These are phyloP conservation scores for Aurifilum marmelostoma DNA, from an alignment of 2,329 filamentous ascomycete species.

Conservation along the genomic window DNA sequence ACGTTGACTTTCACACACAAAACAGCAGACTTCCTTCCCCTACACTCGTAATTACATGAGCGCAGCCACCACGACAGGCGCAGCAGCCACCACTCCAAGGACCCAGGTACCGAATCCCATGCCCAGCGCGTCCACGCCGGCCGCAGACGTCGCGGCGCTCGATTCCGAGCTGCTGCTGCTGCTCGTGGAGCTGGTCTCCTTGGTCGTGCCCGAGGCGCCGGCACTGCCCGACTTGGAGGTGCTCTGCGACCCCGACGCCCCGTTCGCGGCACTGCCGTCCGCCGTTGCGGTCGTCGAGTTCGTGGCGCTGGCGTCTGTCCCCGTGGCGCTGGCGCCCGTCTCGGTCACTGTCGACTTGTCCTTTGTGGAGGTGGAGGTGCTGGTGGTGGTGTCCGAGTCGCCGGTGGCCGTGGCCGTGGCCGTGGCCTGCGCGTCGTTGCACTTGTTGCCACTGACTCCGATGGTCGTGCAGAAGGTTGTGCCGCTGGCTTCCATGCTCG, in stretches of 20 bases:
- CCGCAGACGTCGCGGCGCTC: neutral
- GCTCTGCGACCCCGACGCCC: neutral
- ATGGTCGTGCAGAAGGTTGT: slow-evolving; percentile 9
- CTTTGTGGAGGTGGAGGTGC: neutral
- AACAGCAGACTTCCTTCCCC: too few relatives aligned
- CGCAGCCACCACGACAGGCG: slow-evolving; percentile 3
- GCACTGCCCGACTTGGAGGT: neutral
- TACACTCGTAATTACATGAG: neutral
- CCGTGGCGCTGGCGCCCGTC: neutral
- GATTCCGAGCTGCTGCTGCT: neutral
- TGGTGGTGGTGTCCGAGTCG: neutral
- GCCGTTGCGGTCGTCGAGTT: neutral
- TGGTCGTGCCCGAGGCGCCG: too few relatives aligned
- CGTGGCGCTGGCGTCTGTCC: neutral
- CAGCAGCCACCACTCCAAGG: slow-evolving; percentile 5
- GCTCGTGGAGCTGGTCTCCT: neutral
- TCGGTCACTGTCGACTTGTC: neutral
- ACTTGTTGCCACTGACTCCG: neutral
- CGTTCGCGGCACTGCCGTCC: neutral
- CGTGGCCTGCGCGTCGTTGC: neutral
- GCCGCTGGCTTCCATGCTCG: slow-evolving; percentile 5
- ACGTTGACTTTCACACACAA: neutral
- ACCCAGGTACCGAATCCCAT: neutral
- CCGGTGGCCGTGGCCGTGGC: neutral
- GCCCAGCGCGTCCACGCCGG: neutral